phyloP scores from a whole-genome alignment of 2,329 filamentous ascomycete species.

The Aaosphaeria arxii region DNA sequence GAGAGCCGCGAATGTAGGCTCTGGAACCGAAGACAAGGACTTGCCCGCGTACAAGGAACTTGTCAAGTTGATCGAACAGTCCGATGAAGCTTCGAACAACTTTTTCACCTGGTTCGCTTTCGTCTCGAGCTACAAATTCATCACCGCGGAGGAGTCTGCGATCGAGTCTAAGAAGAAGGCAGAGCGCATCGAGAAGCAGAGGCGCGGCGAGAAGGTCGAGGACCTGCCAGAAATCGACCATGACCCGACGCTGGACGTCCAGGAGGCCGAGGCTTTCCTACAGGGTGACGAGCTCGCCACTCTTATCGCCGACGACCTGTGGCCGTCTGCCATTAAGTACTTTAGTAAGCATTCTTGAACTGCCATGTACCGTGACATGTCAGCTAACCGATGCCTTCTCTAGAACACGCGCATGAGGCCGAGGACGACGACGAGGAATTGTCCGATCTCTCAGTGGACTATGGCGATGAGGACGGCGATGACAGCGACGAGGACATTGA shows the following conservation, averaged over 20 bases:
- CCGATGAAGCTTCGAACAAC: conserved; percentile 63
- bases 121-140: conserved; percentile 58
- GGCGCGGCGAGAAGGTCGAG: conserved; percentile 37
- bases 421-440: conserved; percentile 65
- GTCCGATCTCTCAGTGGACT: conserved; percentile 68
- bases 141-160: conserved; percentile 70
- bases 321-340: conserved; percentile 83
- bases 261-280: conserved; percentile 81
- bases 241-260: conserved; percentile 58
- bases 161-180: conserved; percentile 60
- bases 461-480: conserved; percentile 44
- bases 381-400: conserved; percentile 33
- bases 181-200: conserved; percentile 52
- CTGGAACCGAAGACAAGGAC: conserved; percentile 33
- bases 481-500: conserved; percentile 52
- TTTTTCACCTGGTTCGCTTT: conserved; percentile 93
- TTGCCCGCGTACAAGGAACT: conserved; percentile 56
- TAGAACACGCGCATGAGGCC: conserved; percentile 60
- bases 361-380: background rate
- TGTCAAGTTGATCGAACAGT: conserved; percentile 53
- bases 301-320: conserved; percentile 80
- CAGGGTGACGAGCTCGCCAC: conserved; percentile 80
- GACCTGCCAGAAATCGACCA: conserved; percentile 29
- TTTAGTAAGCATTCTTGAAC: conserved; percentile 66
- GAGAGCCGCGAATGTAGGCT: conserved; percentile 38